Percentiles rank a stretch among this genome's conserved stretches.
Evolutionary conservation across 495 filamentous ascomycete genomes (phyloP).

Genomic region (Hypoxylon fragiforme): DNA sequence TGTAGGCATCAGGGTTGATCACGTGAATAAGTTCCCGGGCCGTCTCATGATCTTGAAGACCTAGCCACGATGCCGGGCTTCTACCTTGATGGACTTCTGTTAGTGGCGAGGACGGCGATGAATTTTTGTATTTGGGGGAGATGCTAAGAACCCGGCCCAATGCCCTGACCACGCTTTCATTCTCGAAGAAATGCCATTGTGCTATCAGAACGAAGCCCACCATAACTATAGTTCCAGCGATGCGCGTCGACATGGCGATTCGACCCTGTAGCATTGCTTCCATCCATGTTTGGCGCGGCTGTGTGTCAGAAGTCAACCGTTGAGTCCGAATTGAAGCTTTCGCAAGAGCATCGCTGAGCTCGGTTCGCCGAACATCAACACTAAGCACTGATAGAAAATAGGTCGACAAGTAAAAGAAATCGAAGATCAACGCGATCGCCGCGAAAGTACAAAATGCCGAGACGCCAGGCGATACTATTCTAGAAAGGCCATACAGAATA

Average conservation of each 20-base stretch:
- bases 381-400: slow-evolving; percentile 75
- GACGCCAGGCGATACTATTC: slow-evolving; percentile 62
- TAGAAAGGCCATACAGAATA: slow-evolving; percentile 59
- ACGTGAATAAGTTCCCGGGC: slow-evolving; percentile 69
- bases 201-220: slow-evolving; percentile 63
- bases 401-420: slow-evolving; percentile 70
- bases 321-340: slow-evolving; percentile 45
- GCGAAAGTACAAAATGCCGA: slow-evolving; percentile 71
- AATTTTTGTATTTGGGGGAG: slow-evolving; percentile 30
- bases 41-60: slow-evolving; percentile 73
- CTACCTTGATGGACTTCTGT: slow-evolving; percentile 66
- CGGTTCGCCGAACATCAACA: slow-evolving; percentile 70
- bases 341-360: slow-evolving; percentile 57
- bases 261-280: slow-evolving; percentile 53
- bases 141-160: slow-evolving; percentile 43
- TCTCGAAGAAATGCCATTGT: slow-evolving; percentile 69
- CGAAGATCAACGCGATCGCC: slow-evolving; percentile 67
- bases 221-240: slow-evolving; percentile 63
- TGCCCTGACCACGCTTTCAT: slow-evolving; percentile 50
- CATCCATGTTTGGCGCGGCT: slow-evolving; percentile 49
- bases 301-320: slow-evolving; percentile 25
- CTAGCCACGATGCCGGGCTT: slow-evolving; percentile 69
- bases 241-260: slow-evolving; percentile 58
- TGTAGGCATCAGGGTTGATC: slow-evolving; percentile 65
- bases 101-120: slow-evolving; percentile 45